Base-by-base conservation (phyloP, 768 basidiomycete genomes). In the Pisolithus albus region DNA sequence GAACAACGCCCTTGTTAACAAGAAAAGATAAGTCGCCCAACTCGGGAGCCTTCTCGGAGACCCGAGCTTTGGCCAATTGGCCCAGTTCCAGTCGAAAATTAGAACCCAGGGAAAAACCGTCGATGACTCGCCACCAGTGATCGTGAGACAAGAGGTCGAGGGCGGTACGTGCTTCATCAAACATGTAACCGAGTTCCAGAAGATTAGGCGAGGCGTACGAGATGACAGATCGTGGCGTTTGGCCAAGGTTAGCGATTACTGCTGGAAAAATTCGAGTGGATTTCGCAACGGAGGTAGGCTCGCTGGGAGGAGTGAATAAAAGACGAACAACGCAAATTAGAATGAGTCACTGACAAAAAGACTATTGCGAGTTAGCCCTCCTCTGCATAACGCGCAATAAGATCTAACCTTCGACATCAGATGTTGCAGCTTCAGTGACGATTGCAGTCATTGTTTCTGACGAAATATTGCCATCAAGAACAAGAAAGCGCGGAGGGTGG, bases 281-380 rank as follows among this genome's bases (percentile, higher is more conserved):
- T 70, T 98, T 98, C 42, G 77, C 69, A n/a, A 86, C 75, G 0
- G 93, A 96, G 1, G 96, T 98, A 1, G 96, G 95, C 67, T 99
- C 96, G 65, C 88, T 90, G 56, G n/a, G 53, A 48, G 46, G 24
- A 19, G 34, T 58, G 34, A 53, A 60, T 46, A 51, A 48, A 42
- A 18, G 36, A 30, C 7, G 24, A 41, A 26, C 34, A 6, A 26
- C 42, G 41, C 44, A 32, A 7, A 23, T 21, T 39, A 23, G 52
- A 47, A 36, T 15, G 19, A 23, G 21, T 23, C 13, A 71, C 83
- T 58, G 63, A 88, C 87, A 89, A 92, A 64, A 94, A 85, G 13
- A 81, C 90, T 92, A 53, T 18, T 51, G 51, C 42, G 30, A 57
- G 26, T 51, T 15, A 45, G 34, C 34, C 16, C 50, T 34, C 24